Conservation (phyloP, 768 basidiomycete genomes). For the Naganishia vaughanmartiniae region DNA sequence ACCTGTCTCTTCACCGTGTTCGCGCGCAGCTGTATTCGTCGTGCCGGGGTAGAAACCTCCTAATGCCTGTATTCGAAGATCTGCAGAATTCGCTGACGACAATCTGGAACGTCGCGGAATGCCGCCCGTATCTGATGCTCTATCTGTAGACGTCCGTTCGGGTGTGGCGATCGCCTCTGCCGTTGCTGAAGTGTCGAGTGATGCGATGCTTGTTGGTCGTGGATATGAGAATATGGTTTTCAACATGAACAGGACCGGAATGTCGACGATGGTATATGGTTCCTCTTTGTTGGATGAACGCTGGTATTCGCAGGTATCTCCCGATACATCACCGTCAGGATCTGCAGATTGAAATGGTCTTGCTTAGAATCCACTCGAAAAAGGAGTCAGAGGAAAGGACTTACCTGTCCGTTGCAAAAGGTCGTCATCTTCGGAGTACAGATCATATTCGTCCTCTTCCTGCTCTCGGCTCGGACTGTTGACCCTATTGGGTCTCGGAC, state of each 20-base stretch:
- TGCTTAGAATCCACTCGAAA: neutral
- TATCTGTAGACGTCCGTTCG: neutral
- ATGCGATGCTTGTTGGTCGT: neutral
- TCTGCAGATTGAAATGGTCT: neutral
- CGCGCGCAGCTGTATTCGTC: neutral
- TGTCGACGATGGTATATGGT: constrained; percentile 22
- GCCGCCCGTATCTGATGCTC: neutral
- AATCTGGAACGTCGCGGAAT: neutral
- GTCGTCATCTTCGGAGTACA: constrained; percentile 15
- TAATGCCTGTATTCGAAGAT: constrained; percentile 8
- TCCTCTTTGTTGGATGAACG: constrained; percentile 1
- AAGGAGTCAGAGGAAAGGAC: neutral
- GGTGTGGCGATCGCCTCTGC: neutral
- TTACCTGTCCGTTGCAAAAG: constrained; percentile 14
- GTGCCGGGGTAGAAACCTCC: neutral
- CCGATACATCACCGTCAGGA: constrained; percentile 5
- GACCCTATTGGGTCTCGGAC: neutral
- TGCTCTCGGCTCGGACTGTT: neutral
- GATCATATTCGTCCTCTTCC: neutral
- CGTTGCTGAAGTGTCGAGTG: neutral
- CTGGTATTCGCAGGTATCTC: neutral
- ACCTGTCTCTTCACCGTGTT: neutral
- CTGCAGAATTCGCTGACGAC: neutral
- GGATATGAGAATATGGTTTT: constrained; percentile 21
- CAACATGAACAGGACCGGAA: constrained; percentile 7